phyloP scores from a whole-genome alignment of 1,284 basidiomycete species.

The Ganoderma boninense region DNA sequence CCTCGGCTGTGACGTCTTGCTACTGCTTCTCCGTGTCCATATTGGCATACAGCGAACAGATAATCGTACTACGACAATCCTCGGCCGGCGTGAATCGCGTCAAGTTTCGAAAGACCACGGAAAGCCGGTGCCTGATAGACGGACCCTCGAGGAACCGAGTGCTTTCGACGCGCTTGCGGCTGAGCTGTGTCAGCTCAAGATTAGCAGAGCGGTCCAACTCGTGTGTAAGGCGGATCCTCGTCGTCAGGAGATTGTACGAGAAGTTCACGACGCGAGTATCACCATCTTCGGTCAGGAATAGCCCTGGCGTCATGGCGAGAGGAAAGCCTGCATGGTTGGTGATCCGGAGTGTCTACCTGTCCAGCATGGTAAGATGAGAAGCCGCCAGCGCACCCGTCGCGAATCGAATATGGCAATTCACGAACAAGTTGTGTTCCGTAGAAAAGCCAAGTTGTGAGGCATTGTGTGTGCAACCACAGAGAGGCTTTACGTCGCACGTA shows the following conservation, averaged over 20 bases:
- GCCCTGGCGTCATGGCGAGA: neutral
- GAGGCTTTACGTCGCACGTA: too few relatives aligned
- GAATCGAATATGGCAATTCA: too few relatives aligned
- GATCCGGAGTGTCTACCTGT: too few relatives aligned
- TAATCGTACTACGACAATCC: slow-evolving; percentile 2
- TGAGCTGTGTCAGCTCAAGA: neutral
- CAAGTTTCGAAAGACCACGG: slow-evolving; percentile 13
- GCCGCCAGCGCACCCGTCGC: too few relatives aligned
- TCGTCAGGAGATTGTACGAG: neutral
- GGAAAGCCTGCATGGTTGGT: neutral
- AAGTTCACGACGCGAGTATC: slow-evolving; percentile 3
- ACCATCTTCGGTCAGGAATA: slow-evolving; percentile 2
- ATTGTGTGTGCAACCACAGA: too few relatives aligned
- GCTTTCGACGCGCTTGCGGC: neutral
- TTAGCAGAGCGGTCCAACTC: neutral
- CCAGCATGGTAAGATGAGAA: too few relatives aligned
- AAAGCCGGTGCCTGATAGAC: slow-evolving; percentile 1
- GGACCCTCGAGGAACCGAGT: slow-evolving; percentile 1
- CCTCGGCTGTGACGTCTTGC: slow-evolving; percentile 14
- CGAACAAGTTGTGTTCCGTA: too few relatives aligned
- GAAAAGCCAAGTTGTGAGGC: too few relatives aligned
- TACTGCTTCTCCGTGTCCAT: slow-evolving; percentile 5
- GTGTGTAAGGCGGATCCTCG: neutral
- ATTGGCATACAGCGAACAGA: neutral
- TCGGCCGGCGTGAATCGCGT: neutral